Base-by-base conservation (phyloP, 805 yeast genomes). In the Torulaspora microellipsoides region DNA sequence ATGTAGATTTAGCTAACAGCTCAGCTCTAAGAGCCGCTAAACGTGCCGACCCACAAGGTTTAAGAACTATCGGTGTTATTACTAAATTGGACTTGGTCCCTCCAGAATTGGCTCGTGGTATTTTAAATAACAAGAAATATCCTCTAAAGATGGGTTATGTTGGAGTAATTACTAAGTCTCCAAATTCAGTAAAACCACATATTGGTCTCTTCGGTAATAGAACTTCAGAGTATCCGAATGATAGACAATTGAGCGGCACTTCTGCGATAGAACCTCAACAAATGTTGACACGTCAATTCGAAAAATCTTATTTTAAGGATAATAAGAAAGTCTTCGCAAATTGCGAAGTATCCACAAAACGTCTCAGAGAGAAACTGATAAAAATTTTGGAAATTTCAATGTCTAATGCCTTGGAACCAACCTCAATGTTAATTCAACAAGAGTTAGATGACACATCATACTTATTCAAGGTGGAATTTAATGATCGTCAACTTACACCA, bases 111-210 rank as follows among this genome's bases (percentile, higher is more conserved):
- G 99, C 96, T 0, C 75, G 78, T 38, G 71, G 69, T 7, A 77
- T 86, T 15, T 69, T 93, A 47, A 73, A 76, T 25, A 91, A 91
- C 65, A 80, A 75, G 51, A 85, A 82, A 56, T 95, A 95, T 58
- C 98, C 99, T 0, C 70, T 93, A 48, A 81, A 77, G 55, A 86
- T 93, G 95, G 99, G 99, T 0, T 93, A 93, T 61, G 98, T 93
- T 15, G 99, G 99, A 45, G 98, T 95, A n/a, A 83, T 95, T 14
- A 86, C 97, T 1, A 85, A 80, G 52, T 76, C 85, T 0, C 95
- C 93, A 6, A 68, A 58, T 12, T 36, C 46, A 23, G 34, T 48
- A 9, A 51, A 43, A 17, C 20, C 47, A 10, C 47, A 47, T 36
- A 23, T 51, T 3, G 47, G 51, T 9, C 46, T 54, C 28, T 55